phyloP scores from a whole-genome alignment of 2,329 filamentous ascomycete species.

The Fusarium sp. region DNA sequence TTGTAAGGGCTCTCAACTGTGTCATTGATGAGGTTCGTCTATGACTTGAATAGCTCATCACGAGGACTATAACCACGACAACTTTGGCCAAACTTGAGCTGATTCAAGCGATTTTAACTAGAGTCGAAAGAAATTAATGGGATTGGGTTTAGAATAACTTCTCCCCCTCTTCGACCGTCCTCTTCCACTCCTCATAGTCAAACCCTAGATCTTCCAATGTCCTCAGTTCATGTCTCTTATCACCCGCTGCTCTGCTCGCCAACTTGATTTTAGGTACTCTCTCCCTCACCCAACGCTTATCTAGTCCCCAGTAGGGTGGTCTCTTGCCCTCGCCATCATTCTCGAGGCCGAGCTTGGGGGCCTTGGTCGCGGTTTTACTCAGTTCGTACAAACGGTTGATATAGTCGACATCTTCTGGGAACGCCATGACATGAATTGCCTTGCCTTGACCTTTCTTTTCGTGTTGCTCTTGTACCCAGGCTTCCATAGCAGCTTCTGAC shows the following conservation, averaged over 20 bases:
- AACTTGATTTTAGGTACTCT: slow-evolving; percentile 53
- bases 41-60: neutral
- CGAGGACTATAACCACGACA: neutral
- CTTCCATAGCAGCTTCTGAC: slow-evolving; percentile 61
- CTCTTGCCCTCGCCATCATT: slow-evolving; percentile 50
- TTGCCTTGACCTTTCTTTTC: slow-evolving; percentile 54
- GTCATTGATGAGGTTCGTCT: neutral
- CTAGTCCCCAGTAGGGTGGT: slow-evolving; percentile 52
- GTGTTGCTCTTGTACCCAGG: slow-evolving; percentile 68
- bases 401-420: slow-evolving; percentile 66
- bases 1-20: neutral
- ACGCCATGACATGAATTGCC: slow-evolving; percentile 53
- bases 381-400: slow-evolving; percentile 66
- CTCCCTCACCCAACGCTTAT: slow-evolving; percentile 53
- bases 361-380: slow-evolving; percentile 51
- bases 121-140: neutral
- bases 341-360: slow-evolving; percentile 44
- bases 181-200: slow-evolving; percentile 48
- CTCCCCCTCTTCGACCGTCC: slow-evolving; percentile 25
- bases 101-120: neutral
- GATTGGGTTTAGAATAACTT: slow-evolving; percentile 17
- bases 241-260: slow-evolving; percentile 49
- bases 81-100: neutral
- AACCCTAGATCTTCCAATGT: slow-evolving; percentile 52
- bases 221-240: slow-evolving; percentile 46